Conservation (phyloP, 108 stramenopile genomes). For the Poteriospumella lacustris region DNA sequence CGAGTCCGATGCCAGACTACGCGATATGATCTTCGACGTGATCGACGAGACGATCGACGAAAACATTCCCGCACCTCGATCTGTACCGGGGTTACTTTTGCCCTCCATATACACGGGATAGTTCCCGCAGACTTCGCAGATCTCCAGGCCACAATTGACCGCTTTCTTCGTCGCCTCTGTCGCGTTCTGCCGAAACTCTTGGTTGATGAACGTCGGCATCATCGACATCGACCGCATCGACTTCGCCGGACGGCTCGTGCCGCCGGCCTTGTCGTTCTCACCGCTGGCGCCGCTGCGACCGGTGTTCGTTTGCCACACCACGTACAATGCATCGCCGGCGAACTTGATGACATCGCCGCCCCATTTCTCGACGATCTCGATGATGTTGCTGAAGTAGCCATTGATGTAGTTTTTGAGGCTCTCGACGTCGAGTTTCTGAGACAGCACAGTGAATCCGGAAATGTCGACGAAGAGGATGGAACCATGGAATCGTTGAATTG, state of each 20-base stretch:
- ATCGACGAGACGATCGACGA: too few relatives aligned
- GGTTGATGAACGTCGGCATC: too few relatives aligned
- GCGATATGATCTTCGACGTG: too few relatives aligned
- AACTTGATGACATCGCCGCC: slow-evolving; percentile 58
- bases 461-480: slow-evolving; percentile 80
- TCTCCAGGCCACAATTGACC: neutral
- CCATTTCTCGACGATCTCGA: slow-evolving; percentile 33
- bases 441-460: slow-evolving; percentile 72
- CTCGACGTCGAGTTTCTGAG: slow-evolving; percentile 63
- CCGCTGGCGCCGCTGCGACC: too few relatives aligned
- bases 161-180: neutral
- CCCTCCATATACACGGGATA: too few relatives aligned
- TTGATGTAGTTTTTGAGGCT: slow-evolving; percentile 50
- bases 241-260: too few relatives aligned
- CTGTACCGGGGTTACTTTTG: too few relatives aligned
- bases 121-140: neutral
- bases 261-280: too few relatives aligned
- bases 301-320: slow-evolving; percentile 40
- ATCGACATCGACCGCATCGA: too few relatives aligned
- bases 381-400: slow-evolving; percentile 45
- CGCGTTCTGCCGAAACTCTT: too few relatives aligned
- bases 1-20: too few relatives aligned
- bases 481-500: slow-evolving; percentile 11
- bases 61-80: too few relatives aligned
- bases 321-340: slow-evolving; percentile 55